These are phyloP conservation scores for Pseudocercospora pini-densiflorae DNA, from an alignment of 2,329 filamentous ascomycete genomes.

Conservation along the genomic window DNA sequence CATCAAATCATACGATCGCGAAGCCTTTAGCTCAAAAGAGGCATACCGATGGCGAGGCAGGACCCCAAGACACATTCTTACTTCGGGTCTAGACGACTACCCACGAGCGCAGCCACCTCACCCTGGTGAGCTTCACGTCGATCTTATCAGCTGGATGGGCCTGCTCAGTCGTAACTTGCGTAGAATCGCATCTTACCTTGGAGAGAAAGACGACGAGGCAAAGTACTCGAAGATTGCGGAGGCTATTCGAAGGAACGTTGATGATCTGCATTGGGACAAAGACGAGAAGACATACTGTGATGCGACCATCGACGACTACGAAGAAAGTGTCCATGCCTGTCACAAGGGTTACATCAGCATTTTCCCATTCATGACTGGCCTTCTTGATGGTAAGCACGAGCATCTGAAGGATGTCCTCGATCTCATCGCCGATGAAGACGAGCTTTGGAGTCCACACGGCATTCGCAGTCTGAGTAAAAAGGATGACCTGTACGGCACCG, in stretches of 20 bases:
- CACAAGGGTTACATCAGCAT: constrained; percentile 96
- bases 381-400: constrained; percentile 74
- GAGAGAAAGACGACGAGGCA: constrained; percentile 73
- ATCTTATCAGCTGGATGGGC: constrained; percentile 97
- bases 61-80: constrained; percentile 82
- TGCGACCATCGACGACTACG: constrained; percentile 91
- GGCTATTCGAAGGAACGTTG: constrained; percentile 82
- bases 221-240: constrained; percentile 73
- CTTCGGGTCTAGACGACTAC: constrained; percentile 95
- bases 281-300: constrained; percentile 86
- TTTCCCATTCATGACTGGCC: constrained; percentile 86
- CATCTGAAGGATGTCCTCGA: constrained; percentile 76
- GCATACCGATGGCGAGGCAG: constrained; percentile 95
- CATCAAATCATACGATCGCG: constrained; percentile 84
- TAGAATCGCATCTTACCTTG: constrained; percentile 77
- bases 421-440: constrained; percentile 76
- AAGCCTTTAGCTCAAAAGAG: constrained; percentile 83
- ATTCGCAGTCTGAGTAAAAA: constrained; percentile 85
- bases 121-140: constrained; percentile 92
- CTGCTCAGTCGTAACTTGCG: constrained; percentile 88
- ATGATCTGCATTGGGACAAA: constrained; percentile 91
- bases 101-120: constrained; percentile 92
- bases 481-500: constrained; percentile 82
- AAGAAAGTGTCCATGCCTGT: constrained; percentile 87
- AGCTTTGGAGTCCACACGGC: constrained; percentile 91